These are phyloP conservation scores for Linanthus parryae DNA, from an alignment of 148 eudicot genomes.

Conservation along the genomic window DNA sequence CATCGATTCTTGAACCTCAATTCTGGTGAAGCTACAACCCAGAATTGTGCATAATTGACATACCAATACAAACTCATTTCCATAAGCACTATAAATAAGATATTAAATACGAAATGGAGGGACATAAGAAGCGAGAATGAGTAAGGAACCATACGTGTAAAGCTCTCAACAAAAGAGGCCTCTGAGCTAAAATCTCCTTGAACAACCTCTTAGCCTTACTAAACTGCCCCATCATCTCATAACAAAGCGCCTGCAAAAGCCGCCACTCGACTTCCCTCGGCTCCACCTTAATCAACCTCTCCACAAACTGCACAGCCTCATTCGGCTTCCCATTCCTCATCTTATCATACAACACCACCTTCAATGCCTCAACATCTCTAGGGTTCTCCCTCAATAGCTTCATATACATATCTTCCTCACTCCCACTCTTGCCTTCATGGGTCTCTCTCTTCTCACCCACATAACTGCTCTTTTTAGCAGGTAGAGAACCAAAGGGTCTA, in stretches of 20 bases:
- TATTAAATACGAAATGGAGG: neutral
- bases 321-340: slow-evolving; percentile 67
- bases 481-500: slow-evolving; percentile 34
- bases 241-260: slow-evolving; percentile 86
- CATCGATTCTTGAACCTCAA: too few relatives aligned
- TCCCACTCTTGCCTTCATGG: slow-evolving; percentile 19
- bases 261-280: slow-evolving; percentile 86
- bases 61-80: too few relatives aligned
- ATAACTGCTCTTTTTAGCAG: slow-evolving; percentile 27
- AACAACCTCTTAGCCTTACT: slow-evolving; percentile 67
- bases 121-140: neutral
- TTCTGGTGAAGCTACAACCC: too few relatives aligned
- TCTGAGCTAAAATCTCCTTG: slow-evolving; percentile 48
- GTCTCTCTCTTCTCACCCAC: slow-evolving; percentile 22
- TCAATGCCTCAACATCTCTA: slow-evolving; percentile 64
- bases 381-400: slow-evolving; percentile 58
- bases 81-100: too few relatives aligned
- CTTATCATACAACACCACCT: slow-evolving; percentile 54
- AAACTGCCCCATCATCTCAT: slow-evolving; percentile 74
- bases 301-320: slow-evolving; percentile 70
- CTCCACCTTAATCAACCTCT: slow-evolving; percentile 64
- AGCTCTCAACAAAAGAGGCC: slow-evolving; percentile 82
- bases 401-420: slow-evolving; percentile 58
- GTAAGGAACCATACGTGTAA: slow-evolving; percentile 65
- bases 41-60: too few relatives aligned